Evolutionary conservation across 2,329 filamentous ascomycete genomes (phyloP).

Genomic region (Talaromyces sp.): DNA sequence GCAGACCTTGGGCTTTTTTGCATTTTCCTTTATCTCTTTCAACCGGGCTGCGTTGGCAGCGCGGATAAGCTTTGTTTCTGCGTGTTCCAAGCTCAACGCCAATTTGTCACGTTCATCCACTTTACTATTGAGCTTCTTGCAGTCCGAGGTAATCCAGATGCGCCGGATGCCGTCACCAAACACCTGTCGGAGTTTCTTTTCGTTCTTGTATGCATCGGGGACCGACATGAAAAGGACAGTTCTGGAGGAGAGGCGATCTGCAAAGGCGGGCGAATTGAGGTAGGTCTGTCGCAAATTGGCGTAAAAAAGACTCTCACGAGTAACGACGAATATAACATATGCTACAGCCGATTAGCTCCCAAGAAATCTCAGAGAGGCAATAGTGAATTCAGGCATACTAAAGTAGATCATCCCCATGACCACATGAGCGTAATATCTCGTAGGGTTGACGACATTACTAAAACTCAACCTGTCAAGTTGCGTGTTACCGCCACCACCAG

Average conservation of each 20-base stretch:
- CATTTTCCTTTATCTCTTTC: conserved; percentile 48
- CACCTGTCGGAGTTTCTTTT: conserved; percentile 67
- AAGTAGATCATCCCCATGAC: conserved; percentile 76
- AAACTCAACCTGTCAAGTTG: conserved; percentile 78
- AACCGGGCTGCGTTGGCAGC: conserved; percentile 66
- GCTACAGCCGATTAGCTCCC: conserved; percentile 28
- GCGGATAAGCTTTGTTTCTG: conserved; percentile 82
- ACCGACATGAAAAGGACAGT: conserved; percentile 87
- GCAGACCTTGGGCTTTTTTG: conserved; percentile 18
- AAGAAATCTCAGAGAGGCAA: background rate
- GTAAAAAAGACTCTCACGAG: conserved; percentile 84
- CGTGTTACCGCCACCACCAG: conserved; percentile 62
- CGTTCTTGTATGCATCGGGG: conserved; percentile 70
- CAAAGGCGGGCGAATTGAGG: conserved; percentile 76
- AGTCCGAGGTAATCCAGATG: conserved; percentile 78
- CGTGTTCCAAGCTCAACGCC: conserved; percentile 73
- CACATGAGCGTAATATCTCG: conserved; percentile 73
- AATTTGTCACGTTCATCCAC: conserved; percentile 76
- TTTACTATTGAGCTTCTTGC: conserved; percentile 68
- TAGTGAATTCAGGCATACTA: conserved; percentile 36
- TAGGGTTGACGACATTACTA: conserved; percentile 63
- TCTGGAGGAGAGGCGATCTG: conserved; percentile 78
- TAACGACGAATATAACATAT: conserved; percentile 82
- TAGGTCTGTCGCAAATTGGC: conserved; percentile 89
- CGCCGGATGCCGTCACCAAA: conserved; percentile 77